Evolutionary conservation across 2,329 filamentous ascomycete genomes (phyloP).

Genomic region (Corinectria fuckeliana): DNA sequence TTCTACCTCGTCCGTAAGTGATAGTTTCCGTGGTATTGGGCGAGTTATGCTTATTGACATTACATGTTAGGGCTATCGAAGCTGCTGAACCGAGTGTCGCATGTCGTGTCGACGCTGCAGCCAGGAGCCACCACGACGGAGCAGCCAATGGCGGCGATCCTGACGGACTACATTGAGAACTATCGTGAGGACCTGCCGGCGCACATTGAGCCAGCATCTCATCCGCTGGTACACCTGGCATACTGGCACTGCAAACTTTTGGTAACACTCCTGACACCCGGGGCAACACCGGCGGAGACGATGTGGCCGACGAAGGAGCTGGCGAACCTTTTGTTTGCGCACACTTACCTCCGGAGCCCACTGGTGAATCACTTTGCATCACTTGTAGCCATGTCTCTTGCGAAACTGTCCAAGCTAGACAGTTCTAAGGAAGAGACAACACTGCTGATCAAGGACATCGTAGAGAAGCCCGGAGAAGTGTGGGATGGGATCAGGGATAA

Average conservation of each 20-base stretch:
- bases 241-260: conserved; percentile 76
- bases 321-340: conserved; percentile 62
- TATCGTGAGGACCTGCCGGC: conserved; percentile 70
- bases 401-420: conserved; percentile 63
- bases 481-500: conserved; percentile 65
- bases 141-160: conserved; percentile 42
- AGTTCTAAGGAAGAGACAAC: conserved; percentile 64
- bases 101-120: conserved; percentile 46
- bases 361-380: conserved; percentile 72
- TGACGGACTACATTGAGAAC: conserved; percentile 57
- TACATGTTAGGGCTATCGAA: conserved; percentile 58
- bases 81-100: conserved; percentile 54
- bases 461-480: conserved; percentile 58
- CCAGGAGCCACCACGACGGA: conserved; percentile 45
- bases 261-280: conserved; percentile 64
- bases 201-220: conserved; percentile 57
- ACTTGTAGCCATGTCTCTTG: conserved; percentile 65
- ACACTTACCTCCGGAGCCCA: conserved; percentile 63
- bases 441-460: conserved; percentile 60
- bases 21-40: too few species aligned
- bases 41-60: conserved; percentile 15
- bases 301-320: conserved; percentile 67
- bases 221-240: conserved; percentile 67
- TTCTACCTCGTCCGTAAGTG: conserved; percentile 71
- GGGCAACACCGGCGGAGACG: conserved; percentile 61